A percentile compares a stretch with the other conserved stretches of the same genome.
phyloP scores from a whole-genome alignment of 768 basidiomycete genomes.

The Boletus barrowsii region DNA sequence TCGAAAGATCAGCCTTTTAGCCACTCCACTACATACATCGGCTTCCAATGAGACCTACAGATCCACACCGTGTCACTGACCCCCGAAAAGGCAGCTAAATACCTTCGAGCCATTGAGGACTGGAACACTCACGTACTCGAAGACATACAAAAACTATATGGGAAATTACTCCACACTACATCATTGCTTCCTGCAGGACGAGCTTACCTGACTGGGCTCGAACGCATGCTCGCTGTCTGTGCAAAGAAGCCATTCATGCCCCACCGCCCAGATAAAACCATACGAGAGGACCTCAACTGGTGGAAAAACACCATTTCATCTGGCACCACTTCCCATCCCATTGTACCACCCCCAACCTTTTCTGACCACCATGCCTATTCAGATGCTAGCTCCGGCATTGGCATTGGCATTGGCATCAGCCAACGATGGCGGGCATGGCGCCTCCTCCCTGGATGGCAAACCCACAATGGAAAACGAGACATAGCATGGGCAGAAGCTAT shows the following conservation, averaged over 20 bases:
- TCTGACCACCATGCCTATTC: too few relatives aligned
- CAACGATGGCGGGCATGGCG: neutral
- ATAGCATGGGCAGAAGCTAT: slow-evolving; percentile 25
- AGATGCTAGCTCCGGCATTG: too few relatives aligned
- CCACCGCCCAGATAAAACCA: slow-evolving; percentile 1
- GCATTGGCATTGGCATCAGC: neutral
- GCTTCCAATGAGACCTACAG: neutral
- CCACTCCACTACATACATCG: neutral
- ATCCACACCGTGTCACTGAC: too few relatives aligned
- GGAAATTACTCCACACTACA: neutral
- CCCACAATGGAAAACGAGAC: neutral
- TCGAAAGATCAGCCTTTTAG: neutral
- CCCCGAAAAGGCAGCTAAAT: neutral
- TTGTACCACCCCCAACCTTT: too few relatives aligned
- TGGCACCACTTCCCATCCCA: too few relatives aligned
- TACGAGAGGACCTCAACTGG: neutral
- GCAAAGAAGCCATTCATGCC: slow-evolving; percentile 32
- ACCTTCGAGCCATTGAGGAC: neutral
- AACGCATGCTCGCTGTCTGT: slow-evolving; percentile 35
- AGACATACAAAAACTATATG: neutral
- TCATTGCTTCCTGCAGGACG: slow-evolving; percentile 30
- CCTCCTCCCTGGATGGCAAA: slow-evolving; percentile 13
- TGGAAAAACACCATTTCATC: neutral
- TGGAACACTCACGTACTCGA: neutral
- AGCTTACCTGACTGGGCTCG: slow-evolving; percentile 41